Conservation (phyloP, 2,329 filamentous ascomycete genomes). For the Penicillium digitatum region DNA sequence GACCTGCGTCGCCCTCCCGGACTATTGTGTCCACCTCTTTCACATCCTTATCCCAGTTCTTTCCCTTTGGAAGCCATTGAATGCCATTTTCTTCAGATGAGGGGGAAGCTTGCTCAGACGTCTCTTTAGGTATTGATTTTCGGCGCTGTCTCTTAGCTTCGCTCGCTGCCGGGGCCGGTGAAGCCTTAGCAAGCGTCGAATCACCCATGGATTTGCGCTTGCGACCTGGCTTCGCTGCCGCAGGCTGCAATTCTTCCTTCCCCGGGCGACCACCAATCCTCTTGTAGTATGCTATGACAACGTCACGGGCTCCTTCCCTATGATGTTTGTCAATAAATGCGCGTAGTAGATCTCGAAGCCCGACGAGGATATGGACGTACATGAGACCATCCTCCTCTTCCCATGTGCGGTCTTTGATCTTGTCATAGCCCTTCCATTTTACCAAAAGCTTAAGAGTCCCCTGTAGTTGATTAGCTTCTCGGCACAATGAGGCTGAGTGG, state of each 20-base stretch:
- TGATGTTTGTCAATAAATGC: conserved; percentile 17
- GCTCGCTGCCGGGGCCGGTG: conserved; percentile 18
- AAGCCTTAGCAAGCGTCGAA: conserved; percentile 24
- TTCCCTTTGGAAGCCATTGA: conserved; percentile 40
- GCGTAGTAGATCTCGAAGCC: neutral
- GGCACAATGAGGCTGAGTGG: neutral
- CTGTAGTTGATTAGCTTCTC: conserved; percentile 27
- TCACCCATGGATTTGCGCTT: conserved; percentile 37
- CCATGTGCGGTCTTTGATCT: conserved; percentile 43
- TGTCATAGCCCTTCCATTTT: conserved; percentile 48
- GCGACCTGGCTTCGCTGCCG: conserved; percentile 13
- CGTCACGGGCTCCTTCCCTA: conserved; percentile 40
- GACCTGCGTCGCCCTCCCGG: conserved; percentile 31
- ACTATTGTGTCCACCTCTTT: conserved; percentile 43
- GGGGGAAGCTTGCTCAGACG: conserved; percentile 8
- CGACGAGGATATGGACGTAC: conserved; percentile 24
- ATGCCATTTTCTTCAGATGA: conserved; percentile 16
- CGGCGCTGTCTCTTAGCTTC: conserved; percentile 28
- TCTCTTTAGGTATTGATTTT: conserved; percentile 23
- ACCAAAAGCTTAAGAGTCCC: conserved; percentile 40
- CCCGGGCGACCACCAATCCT: conserved; percentile 43
- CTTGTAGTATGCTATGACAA: conserved; percentile 41
- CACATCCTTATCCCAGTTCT: conserved; percentile 46
- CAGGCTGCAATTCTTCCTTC: conserved; percentile 19
- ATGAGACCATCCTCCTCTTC: conserved; percentile 46